Evolutionary conservation across 257 asterid species (phyloP), one percentile per base, ranked within the genome.

Genomic region (Agastache rugosa): DNA sequence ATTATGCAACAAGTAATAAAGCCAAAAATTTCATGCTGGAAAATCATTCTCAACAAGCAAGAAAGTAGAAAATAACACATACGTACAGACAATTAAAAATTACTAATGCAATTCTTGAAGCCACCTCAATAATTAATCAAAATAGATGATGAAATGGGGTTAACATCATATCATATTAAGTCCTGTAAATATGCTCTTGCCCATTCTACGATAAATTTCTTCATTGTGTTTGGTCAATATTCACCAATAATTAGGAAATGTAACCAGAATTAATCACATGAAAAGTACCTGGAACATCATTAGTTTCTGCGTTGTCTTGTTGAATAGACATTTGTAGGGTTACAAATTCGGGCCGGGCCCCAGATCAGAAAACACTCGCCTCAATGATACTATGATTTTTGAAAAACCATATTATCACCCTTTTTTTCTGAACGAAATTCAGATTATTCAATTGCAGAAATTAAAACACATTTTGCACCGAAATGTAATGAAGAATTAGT

Each of bases 241-340:
- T 59, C 47, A 34, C 67, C 45, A 15, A 31, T 31, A 31, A 31
- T 31, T 31, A 2, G 37, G 37, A 39, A 37, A 35, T n/a, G 3
- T 20, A 1, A 20, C 3, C 31, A 20, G 27, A 63, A 35, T 35
- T 42, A 37, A 63, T n/a, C 29, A 62, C 47, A 61, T n/a, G 25
- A 51, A 66, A 72, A 60, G 1, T 78, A 84, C 82, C 83, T 54
- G 58, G n/a, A 66, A 41, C 47, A 63, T 72, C 80, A 53, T 78
- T 59, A 27, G 82, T 61, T 63, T 79, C 77, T 45, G 60, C 39
- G 12, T 81, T 75, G 48, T 72, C 88, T 73, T 78, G 80, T 59
- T 81, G 78, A 65, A 75, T 55, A 60, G 88, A 81, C 88, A 86
- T 86, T 55, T 69, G 75, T 12, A 61, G 66, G 77, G 42, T 47